Percentiles rank a stretch among this genome's conserved stretches.
These are phyloP conservation scores for Peterozyma xylosa DNA, from an alignment of 805 yeast genomes.

Conservation along the genomic window DNA sequence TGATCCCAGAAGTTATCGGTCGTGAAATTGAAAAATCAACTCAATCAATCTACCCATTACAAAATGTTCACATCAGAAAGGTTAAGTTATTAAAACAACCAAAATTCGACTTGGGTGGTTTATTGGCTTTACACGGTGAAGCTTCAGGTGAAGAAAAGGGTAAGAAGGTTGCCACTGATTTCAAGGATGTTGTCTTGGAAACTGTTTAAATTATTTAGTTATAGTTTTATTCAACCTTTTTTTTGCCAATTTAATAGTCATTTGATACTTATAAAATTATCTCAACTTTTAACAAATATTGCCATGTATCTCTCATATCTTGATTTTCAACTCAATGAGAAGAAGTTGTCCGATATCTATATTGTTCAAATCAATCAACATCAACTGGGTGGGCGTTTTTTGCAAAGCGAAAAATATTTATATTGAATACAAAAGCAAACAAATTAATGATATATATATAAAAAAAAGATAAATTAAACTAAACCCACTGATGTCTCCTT, in stretches of 20 bases:
- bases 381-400: neutral
- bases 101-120: conserved; percentile 95
- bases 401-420: too few species aligned
- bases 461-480: too few species aligned
- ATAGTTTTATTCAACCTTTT: neutral
- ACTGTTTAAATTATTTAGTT: conserved; percentile 56
- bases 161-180: conserved; percentile 90
- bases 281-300: too few species aligned
- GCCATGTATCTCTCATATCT: too few species aligned
- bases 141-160: conserved; percentile 91
- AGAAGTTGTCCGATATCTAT: too few species aligned
- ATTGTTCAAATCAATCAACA: too few species aligned
- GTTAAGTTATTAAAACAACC: conserved; percentile 98
- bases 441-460: too few species aligned
- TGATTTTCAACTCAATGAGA: too few species aligned
- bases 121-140: conserved; percentile 97
- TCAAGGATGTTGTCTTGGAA: conserved; percentile 98
- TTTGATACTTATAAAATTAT: conserved; percentile 4
- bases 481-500: too few species aligned
- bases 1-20: conserved; percentile 97
- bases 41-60: conserved; percentile 92
- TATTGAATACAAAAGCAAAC: too few species aligned
- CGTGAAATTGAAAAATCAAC: conserved; percentile 97
- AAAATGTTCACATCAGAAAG: conserved; percentile 98
- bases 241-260: neutral